Percentiles rank a stretch among this genome's conserved stretches.
phyloP scores from a whole-genome alignment of 2,329 filamentous ascomycete genomes.

The Fusarium torulosum region DNA sequence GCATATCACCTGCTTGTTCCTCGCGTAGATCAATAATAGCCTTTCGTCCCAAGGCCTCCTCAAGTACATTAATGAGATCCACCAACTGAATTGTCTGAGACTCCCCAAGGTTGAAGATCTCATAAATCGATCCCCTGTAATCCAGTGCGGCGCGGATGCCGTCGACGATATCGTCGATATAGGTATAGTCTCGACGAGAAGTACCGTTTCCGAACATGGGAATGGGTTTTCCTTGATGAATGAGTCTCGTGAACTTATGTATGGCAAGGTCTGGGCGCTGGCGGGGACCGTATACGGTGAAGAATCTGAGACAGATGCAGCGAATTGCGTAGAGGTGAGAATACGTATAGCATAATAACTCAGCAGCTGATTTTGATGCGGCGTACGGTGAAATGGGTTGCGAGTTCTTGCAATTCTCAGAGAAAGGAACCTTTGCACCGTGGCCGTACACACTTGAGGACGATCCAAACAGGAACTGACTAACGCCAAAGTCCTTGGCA shows the following conservation, averaged over 20 bases:
- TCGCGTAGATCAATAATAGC: constrained; percentile 9
- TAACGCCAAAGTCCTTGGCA: constrained; percentile 10
- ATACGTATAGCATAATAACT: constrained; percentile 17
- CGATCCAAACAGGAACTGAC: constrained; percentile 20
- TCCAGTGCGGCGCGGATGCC: constrained; percentile 12
- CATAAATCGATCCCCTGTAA: background rate
- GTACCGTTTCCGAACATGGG: constrained; percentile 7
- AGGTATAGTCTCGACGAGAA: constrained; percentile 16
- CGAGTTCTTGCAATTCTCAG: constrained; percentile 4
- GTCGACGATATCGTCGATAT: constrained; percentile 12
- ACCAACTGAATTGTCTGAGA: constrained; percentile 14
- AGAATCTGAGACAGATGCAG: constrained; percentile 22
- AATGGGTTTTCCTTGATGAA: constrained; percentile 18
- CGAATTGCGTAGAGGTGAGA: constrained; percentile 15
- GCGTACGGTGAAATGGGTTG: constrained; percentile 16
- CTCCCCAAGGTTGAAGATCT: constrained; percentile 21
- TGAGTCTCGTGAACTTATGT: constrained; percentile 23
- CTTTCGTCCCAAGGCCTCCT: constrained; percentile 3
- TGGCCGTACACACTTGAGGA: constrained; percentile 16
- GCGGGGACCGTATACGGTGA: constrained; percentile 20
- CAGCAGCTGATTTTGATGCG: constrained; percentile 9
- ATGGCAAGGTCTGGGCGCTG: constrained; percentile 21
- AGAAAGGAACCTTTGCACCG: constrained; percentile 18
- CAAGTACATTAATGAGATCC: constrained; percentile 4
- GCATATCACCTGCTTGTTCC: constrained; percentile 18